Evolutionary conservation across 2,329 filamentous ascomycete species (phyloP), one percentile per base, ranked within the genome.

Genomic region (Curvularia sp.): DNA sequence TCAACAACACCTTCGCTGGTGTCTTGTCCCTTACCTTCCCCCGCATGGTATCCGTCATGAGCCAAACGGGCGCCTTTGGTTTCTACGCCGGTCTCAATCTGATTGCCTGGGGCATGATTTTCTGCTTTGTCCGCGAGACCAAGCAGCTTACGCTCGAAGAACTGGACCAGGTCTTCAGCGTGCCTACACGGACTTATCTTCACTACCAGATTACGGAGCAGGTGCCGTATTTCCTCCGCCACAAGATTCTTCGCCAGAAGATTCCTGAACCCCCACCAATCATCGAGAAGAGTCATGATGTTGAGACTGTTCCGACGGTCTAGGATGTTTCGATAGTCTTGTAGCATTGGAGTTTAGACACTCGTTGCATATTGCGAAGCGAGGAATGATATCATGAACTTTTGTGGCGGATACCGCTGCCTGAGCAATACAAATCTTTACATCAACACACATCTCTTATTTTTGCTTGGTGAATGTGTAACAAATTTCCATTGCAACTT

Each of bases 151-250:
- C 73, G 2, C 65, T 78, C 7, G 77, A 79, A 52, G 74, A 77
- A 33, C 60, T 78, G 8, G 72, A 74, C 51, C 67, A 73, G 53
- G 73, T 77, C 50, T 77, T 77, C 46, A 71, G 64, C 8, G 73
- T 77, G 8, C 75, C 75, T 2, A 77, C 75, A 1, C 72, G 65
- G 56, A 59, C 55, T 1, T 80, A 72, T 70, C 60, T 80, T 33
- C 56, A 61, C n/a, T 77, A 81, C 63, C 77, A 81, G 59, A 60
- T 69, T 28, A 77, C 62, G 15, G 66, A 73, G 6, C 77, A 71
- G 73, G 68, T 80, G 8, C 79, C 79, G 5, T 81, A 77, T 60
- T 80, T 80, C 63, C 62, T 80, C 69, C 79, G 79, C 65, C 69
- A 74, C 33, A 67, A 78, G 53, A 62, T 81, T 18, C 59, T 81